phyloP scores from a whole-genome alignment of 345 rosid species.

The Cardamine resedifolia region DNA sequence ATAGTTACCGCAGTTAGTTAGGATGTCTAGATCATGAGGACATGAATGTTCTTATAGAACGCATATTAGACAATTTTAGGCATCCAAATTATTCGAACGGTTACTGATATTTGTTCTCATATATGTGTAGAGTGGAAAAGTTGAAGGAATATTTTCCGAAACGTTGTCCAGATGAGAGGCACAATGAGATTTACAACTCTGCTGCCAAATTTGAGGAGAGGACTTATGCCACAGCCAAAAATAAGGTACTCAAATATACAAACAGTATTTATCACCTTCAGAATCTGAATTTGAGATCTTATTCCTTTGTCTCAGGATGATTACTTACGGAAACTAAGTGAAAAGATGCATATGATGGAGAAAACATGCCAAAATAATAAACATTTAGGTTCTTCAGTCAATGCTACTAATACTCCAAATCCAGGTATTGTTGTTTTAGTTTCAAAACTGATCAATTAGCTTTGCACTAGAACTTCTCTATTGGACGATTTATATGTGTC shows the following conservation, averaged over 20 bases:
- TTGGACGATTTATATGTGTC: neutral
- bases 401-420: conserved; percentile 44
- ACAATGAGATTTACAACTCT: conserved; percentile 42
- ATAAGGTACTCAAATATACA: conserved; percentile 48
- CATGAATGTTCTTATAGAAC: neutral
- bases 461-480: neutral
- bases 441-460: neutral
- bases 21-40: neutral
- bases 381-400: conserved; percentile 37
- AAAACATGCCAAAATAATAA: conserved; percentile 39
- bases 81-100: neutral
- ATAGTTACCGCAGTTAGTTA: too few species aligned
- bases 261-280: neutral
- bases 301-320: conserved; percentile 47
- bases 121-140: conserved; percentile 47
- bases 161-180: conserved; percentile 27
- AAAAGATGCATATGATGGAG: conserved; percentile 53
- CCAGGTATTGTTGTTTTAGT: conserved; percentile 44
- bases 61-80: neutral
- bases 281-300: neutral
- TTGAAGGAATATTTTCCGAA: conserved; percentile 51
- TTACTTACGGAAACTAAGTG: conserved; percentile 56
- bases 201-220: conserved; percentile 65
- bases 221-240: conserved; percentile 43
- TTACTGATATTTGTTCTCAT: neutral